Base-by-base conservation (phyloP, 352 stramenopile species). In the Globisporangium polare region DNA sequence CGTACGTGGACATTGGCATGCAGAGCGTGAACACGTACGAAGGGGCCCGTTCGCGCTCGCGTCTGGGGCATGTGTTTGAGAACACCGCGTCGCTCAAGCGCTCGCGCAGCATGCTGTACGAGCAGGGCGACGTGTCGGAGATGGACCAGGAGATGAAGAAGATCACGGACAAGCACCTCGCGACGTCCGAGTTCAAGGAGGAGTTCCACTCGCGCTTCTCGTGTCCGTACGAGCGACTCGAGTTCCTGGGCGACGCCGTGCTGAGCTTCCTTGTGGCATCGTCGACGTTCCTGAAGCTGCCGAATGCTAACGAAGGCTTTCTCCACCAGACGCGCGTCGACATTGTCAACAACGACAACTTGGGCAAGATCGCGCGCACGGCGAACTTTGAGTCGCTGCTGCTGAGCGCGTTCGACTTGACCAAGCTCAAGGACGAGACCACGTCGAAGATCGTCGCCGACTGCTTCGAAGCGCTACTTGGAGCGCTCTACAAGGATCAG, bases 191-290 rank as follows among this genome's bases (percentile, higher is more conserved):
- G 49, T 92, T 90, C 55, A 83, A 83, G 37, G 70, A 89, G n/a
- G 75, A 90, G 59, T 90, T 89, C 27, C 77, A 90, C 62, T 91
- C 85, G 4, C 75, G 75, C 13, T 94, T 81, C 53, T 61, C 90
- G 41, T 93, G 84, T 47, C 80, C 86, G 46, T 94, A 95, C 60
- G 85, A 94, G 37, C 82, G 87, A 3, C 71, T 96, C 24, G 85
- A 93, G 66, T 96, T 94, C 67, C 60, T 96, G 0, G 87, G 87
- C 13, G 86, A 96, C 47, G 81, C 85, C 0, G 87, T 92, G 54
- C 69, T 96, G n/a, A 86, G 83, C 24, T 92, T 94, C 58, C 63
- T 96, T 13, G 78, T 93, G 39, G 84, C 87, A 22, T 90, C 83
- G 13, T 90, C 85, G 18, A 68, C 80, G 15, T 94, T 93, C 59